A percentile compares a stretch with the other conserved stretches of the same genome.
These are phyloP conservation scores for Cylindrodendrum hubeiense DNA, from an alignment of 2,329 filamentous ascomycete genomes.

Conservation along the genomic window DNA sequence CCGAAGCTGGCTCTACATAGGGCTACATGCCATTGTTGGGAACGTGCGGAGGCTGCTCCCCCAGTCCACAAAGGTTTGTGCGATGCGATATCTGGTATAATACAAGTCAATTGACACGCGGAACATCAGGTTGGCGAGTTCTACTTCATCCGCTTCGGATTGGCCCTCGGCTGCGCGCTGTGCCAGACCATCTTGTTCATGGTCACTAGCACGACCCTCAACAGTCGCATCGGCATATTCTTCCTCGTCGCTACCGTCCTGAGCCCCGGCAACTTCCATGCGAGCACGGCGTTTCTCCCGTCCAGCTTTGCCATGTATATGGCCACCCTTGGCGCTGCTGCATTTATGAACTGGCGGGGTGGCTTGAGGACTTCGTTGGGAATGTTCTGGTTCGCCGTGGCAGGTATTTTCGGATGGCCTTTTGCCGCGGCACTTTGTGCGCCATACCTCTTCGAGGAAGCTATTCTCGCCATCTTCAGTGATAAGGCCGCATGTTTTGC, in stretches of 20 bases:
- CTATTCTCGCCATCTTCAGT: slow-evolving; percentile 67
- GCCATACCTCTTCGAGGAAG: slow-evolving; percentile 86
- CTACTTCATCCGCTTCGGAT: slow-evolving; percentile 82
- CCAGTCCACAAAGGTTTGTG: slow-evolving; percentile 67
- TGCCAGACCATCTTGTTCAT: slow-evolving; percentile 88
- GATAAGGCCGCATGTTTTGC: slow-evolving; percentile 71
- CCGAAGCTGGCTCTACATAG: slow-evolving; percentile 92
- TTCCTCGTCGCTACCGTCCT: slow-evolving; percentile 83
- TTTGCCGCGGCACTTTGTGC: slow-evolving; percentile 86
- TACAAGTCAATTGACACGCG: slow-evolving; percentile 18
- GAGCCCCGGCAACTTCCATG: slow-evolving; percentile 94
- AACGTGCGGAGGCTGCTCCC: slow-evolving; percentile 75
- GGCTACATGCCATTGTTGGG: slow-evolving; percentile 80
- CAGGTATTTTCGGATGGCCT: slow-evolving; percentile 91
- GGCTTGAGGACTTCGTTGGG: slow-evolving; percentile 84
- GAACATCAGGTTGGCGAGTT: slow-evolving; percentile 75
- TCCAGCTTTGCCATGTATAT: slow-evolving; percentile 98
- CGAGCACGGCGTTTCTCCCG: slow-evolving; percentile 87
- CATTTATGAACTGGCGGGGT: slow-evolving; percentile 91
- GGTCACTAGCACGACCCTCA: slow-evolving; percentile 80
- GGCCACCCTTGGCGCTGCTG: slow-evolving; percentile 84
- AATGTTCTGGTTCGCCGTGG: slow-evolving; percentile 91
- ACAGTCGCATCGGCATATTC: slow-evolving; percentile 85
- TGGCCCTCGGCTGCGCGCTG: slow-evolving; percentile 82
- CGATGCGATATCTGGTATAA: neutral